These are phyloP conservation scores for Phytophthora constricta DNA, from an alignment of 352 stramenopile species.

Conservation along the genomic window DNA sequence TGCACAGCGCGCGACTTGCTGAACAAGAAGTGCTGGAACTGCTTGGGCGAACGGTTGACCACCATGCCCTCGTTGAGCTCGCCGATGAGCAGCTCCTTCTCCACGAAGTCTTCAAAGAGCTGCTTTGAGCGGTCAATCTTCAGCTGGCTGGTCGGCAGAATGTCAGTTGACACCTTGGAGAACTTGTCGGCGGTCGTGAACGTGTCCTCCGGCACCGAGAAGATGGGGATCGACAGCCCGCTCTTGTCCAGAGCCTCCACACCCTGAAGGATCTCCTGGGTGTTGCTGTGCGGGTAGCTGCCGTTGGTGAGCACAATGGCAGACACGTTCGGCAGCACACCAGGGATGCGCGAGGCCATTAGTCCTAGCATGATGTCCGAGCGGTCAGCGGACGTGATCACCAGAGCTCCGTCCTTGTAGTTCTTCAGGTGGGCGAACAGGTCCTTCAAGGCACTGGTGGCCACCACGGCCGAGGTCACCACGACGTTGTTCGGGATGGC, in stretches of 20 bases:
- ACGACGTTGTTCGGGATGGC: constrained; percentile 75
- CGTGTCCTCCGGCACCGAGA: constrained; percentile 67
- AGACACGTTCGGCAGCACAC: constrained; percentile 69
- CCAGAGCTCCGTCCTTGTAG: constrained; percentile 73
- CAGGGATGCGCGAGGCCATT: constrained; percentile 69
- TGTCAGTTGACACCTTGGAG: constrained; percentile 65
- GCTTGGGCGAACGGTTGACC: constrained; percentile 75
- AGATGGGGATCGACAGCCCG: constrained; percentile 77
- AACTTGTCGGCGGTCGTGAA: constrained; percentile 69
- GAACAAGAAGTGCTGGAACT: constrained; percentile 89
- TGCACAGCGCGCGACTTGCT: constrained; percentile 73
- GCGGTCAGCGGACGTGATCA: constrained; percentile 82
- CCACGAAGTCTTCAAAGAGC: constrained; percentile 71
- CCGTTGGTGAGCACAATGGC: constrained; percentile 82
- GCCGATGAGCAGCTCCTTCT: constrained; percentile 70
- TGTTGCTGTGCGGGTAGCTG: constrained; percentile 77
- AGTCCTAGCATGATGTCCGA: constrained; percentile 77
- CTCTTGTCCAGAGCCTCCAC: constrained; percentile 73
- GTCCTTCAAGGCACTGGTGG: constrained; percentile 75
- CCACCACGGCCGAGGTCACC: constrained; percentile 70
- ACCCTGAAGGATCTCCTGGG: constrained; percentile 71
- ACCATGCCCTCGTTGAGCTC: constrained; percentile 69
- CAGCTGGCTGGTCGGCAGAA: constrained; percentile 68
- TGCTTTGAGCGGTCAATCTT: constrained; percentile 77
- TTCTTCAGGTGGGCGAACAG: constrained; percentile 81